These are phyloP conservation scores for Stemphylium vesicarium DNA, from an alignment of 2,329 filamentous ascomycete genomes.

Conservation along the genomic window DNA sequence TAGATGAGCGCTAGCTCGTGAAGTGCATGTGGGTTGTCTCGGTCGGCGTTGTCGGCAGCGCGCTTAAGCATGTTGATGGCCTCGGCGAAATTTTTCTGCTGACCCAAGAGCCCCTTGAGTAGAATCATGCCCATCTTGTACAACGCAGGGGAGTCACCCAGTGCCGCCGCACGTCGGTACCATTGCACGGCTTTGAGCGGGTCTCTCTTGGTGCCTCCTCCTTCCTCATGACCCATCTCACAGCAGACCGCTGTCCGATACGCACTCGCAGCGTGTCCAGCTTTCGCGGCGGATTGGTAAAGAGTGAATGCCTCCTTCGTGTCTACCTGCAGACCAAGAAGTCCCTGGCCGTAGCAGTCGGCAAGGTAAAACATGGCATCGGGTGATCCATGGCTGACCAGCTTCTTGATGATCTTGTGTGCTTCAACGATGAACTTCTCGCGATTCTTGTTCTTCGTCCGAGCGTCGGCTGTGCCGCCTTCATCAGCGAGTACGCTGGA, in stretches of 20 bases:
- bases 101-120: conserved; percentile 91
- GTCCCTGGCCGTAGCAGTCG: conserved; percentile 83
- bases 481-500: conserved; percentile 79
- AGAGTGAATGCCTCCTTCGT: conserved; percentile 91
- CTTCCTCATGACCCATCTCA: conserved; percentile 93
- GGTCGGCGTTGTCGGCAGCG: conserved; percentile 84
- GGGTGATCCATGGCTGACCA: conserved; percentile 72
- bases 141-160: conserved; percentile 93
- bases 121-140: conserved; percentile 98
- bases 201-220: conserved; percentile 89
- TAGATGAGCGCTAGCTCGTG: conserved; percentile 79
- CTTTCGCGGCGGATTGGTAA: conserved; percentile 92
- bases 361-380: conserved; percentile 95
- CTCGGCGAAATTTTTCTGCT: conserved; percentile 80
- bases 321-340: conserved; percentile 79
- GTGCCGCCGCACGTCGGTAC: conserved; percentile 90
- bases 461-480: conserved; percentile 72
- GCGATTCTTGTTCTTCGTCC: conserved; percentile 67
- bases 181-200: conserved; percentile 95
- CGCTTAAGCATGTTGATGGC: conserved; percentile 92
- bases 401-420: conserved; percentile 89
- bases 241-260: conserved; percentile 97
- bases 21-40: conserved; percentile 90
- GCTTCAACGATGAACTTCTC: conserved; percentile 87
- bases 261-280: conserved; percentile 82